A percentile compares a stretch with the other conserved stretches of the same genome.
phyloP scores from a whole-genome alignment of 371 early-diverging fungal genomes.

The Syncephalastrum racemosum region DNA sequence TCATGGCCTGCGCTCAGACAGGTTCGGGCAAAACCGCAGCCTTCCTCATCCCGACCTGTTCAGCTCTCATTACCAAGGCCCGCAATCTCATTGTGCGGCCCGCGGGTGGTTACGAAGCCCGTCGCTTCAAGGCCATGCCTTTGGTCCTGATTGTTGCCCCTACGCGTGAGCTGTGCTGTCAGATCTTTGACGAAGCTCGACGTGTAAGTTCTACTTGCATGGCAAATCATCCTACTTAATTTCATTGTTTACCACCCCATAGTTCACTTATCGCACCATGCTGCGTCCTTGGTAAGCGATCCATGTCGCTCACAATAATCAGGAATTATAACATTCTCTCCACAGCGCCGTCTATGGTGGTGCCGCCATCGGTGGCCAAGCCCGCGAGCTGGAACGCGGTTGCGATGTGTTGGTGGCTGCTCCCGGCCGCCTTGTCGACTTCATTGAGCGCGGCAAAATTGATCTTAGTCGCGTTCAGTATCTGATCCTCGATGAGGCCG shows the following conservation, averaged over 20 bases:
- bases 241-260: not conserved
- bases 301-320: not conserved
- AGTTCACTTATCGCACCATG: conserved; percentile 49
- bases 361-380: conserved; percentile 18
- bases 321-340: not conserved
- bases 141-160: conserved; percentile 46
- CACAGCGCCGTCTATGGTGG: conserved; percentile 73
- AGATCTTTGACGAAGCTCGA: conserved; percentile 26
- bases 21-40: conserved; percentile 79
- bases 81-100: conserved; percentile 28
- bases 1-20: conserved; percentile 87
- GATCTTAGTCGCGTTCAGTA: conserved; percentile 80
- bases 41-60: conserved; percentile 64
- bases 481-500: conserved; percentile 94
- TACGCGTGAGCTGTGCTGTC: conserved; percentile 49
- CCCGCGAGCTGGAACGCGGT: conserved; percentile 70
- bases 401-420: conserved; percentile 95
- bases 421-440: conserved; percentile 95
- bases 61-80: conserved; percentile 37
- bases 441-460: conserved; percentile 72
- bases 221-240: not conserved
- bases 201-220: conserved; percentile 20
- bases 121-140: conserved; percentile 33
- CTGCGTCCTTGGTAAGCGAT: conserved; percentile 46
- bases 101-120: conserved; percentile 25